These are phyloP conservation scores for Ceratobasidium theobromae DNA, from an alignment of 1,284 basidiomycete genomes.

Conservation along the genomic window DNA sequence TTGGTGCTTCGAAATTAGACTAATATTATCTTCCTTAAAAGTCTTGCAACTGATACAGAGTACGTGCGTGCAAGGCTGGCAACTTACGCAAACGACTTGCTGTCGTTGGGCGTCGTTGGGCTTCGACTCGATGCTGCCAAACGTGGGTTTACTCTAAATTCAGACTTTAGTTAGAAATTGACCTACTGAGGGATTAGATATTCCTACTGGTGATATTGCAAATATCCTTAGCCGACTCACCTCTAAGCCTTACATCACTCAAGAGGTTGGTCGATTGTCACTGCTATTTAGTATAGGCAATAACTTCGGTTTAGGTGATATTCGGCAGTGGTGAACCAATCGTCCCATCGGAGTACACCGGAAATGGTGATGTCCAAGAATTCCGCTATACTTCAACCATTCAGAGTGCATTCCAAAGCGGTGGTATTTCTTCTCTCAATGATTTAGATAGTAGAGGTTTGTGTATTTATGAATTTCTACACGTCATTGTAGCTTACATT, in stretches of 20 bases:
- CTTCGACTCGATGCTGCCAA: slow-evolving; percentile 68
- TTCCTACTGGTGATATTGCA: slow-evolving; percentile 31
- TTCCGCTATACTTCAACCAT: slow-evolving; percentile 63
- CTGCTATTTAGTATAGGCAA: not conserved
- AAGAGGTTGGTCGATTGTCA: slow-evolving; percentile 25
- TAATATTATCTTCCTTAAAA: slow-evolving; percentile 20
- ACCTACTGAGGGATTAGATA: slow-evolving; percentile 33
- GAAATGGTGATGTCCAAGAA: slow-evolving; percentile 35
- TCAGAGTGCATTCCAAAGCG: slow-evolving; percentile 53
- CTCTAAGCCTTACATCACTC: slow-evolving; percentile 31
- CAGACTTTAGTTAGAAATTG: not conserved
- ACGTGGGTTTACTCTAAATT: slow-evolving; percentile 45
- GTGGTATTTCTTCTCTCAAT: slow-evolving; percentile 53
- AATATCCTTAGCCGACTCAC: slow-evolving; percentile 34
- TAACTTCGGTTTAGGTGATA: slow-evolving; percentile 30
- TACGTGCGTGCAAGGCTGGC: slow-evolving; percentile 58
- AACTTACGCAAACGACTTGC: slow-evolving; percentile 59
- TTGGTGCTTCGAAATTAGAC: not conserved
- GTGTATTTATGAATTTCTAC: not conserved
- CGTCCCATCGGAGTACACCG: slow-evolving; percentile 31
- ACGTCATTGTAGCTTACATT: not conserved
- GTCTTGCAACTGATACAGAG: slow-evolving; percentile 58
- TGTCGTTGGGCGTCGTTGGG: slow-evolving; percentile 64
- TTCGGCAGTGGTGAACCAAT: slow-evolving; percentile 34
- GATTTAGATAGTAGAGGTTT: slow-evolving; percentile 1